Percentiles rank a stretch among this genome's conserved stretches.
These are phyloP conservation scores for Suillus bovinus DNA, from an alignment of 768 basidiomycete species.

Conservation along the genomic window DNA sequence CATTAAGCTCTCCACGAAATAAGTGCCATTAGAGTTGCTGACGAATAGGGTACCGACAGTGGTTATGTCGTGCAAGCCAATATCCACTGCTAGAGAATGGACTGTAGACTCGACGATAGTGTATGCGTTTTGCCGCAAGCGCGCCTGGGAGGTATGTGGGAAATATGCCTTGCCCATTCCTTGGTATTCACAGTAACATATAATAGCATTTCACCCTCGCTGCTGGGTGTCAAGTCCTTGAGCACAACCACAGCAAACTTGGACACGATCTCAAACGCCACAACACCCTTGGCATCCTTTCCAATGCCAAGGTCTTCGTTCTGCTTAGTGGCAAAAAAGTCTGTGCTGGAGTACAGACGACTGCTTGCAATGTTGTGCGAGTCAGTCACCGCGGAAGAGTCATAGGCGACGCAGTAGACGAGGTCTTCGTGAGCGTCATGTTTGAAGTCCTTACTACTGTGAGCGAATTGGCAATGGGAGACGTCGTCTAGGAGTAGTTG, in stretches of 20 bases:
- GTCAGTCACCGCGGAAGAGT: constrained; percentile 47
- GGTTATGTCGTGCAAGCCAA: constrained; percentile 67
- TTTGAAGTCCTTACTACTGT: constrained; percentile 81
- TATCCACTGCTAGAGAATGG: constrained; percentile 93
- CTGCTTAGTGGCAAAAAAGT: constrained; percentile 72
- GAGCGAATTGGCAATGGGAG: constrained; percentile 84
- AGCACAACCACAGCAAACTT: constrained; percentile 92
- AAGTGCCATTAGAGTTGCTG: constrained; percentile 94
- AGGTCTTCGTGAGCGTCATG: constrained; percentile 72
- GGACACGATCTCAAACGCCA: constrained; percentile 89
- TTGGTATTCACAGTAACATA: constrained; percentile 86
- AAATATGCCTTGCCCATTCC: constrained; percentile 87
- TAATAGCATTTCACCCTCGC: constrained; percentile 72
- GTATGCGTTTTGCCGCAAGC: constrained; percentile 88
- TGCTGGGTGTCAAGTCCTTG: constrained; percentile 59
- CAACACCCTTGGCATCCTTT: constrained; percentile 81
- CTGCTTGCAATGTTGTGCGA: constrained; percentile 52
- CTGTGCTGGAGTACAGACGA: constrained; percentile 79
- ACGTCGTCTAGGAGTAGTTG: constrained; percentile 68
- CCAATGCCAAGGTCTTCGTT: constrained; percentile 89
- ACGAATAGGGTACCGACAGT: constrained; percentile 91
- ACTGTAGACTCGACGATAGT: constrained; percentile 94
- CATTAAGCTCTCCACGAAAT: constrained; percentile 86
- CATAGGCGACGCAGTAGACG: constrained; percentile 90
- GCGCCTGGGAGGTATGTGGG: constrained; percentile 82